Conservation (phyloP, 106 monocot species). For the Agapanthus africanus region DNA sequence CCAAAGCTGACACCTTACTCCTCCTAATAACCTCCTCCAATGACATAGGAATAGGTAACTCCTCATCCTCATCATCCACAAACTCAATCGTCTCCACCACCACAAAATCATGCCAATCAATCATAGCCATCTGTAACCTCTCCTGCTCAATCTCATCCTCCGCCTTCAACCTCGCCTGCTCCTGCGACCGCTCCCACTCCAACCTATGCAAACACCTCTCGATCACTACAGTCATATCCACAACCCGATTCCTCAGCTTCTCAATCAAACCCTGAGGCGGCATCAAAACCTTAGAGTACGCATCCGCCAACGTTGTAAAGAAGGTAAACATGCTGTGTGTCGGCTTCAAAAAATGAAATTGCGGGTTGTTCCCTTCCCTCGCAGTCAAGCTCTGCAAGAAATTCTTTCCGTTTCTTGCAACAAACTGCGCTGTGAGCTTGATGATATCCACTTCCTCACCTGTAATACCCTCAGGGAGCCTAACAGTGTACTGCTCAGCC, state of each 20-base stretch:
- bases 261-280: slow-evolving; percentile 60
- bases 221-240: slow-evolving; percentile 59
- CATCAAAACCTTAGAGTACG: slow-evolving; percentile 90
- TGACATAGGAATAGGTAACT: slow-evolving; percentile 73
- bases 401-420: slow-evolving; percentile 75
- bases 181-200: slow-evolving; percentile 97
- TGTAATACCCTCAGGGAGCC: slow-evolving; percentile 87
- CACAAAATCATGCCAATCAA: slow-evolving; percentile 99
- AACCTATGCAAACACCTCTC: slow-evolving; percentile 89
- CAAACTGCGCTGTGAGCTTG: slow-evolving; percentile 94
- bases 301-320: slow-evolving; percentile 84
- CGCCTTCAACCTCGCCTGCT: slow-evolving; percentile 89
- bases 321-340: slow-evolving; percentile 98
- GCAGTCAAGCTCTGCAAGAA: slow-evolving; percentile 58
- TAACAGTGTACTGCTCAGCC: slow-evolving; percentile 77
- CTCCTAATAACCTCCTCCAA: slow-evolving; percentile 84
- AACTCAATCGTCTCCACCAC: slow-evolving; percentile 97
- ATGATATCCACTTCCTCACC: slow-evolving; percentile 95
- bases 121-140: slow-evolving; percentile 91
- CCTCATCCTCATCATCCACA: slow-evolving; percentile 87
- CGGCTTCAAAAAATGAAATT: slow-evolving; percentile 87
- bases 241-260: slow-evolving; percentile 38
- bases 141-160: slow-evolving; percentile 99
- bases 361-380: slow-evolving; percentile 63
- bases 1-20: slow-evolving; percentile 53